Conservation (phyloP, 1,284 basidiomycete genomes). For the Puccinia hordei region DNA sequence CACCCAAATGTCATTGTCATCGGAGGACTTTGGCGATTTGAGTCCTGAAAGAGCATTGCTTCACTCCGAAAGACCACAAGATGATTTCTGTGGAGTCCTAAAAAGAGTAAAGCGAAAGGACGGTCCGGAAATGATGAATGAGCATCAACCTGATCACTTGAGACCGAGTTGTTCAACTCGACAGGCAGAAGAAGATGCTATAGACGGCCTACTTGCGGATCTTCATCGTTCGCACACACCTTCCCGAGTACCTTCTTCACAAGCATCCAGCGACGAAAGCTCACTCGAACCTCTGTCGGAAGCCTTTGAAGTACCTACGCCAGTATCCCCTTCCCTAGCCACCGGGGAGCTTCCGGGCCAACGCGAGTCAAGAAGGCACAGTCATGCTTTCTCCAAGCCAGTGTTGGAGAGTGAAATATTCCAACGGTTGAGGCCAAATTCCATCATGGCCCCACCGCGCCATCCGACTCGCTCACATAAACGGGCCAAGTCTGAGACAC, state of each 20-base stretch:
- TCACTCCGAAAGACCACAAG: conserved; percentile 15
- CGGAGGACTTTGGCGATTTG: conserved; percentile 13
- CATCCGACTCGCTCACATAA: not conserved
- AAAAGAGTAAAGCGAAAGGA: not conserved
- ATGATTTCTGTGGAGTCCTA: conserved; percentile 6
- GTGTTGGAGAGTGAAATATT: not conserved
- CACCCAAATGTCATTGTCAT: conserved; percentile 7
- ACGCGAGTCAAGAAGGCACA: conserved; percentile 8
- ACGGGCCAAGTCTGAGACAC: conserved; percentile 46
- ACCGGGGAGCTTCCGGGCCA: conserved; percentile 14
- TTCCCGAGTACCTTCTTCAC: conserved; percentile 31
- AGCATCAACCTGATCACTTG: not conserved
- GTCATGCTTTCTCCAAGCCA: conserved; percentile 11
- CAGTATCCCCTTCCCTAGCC: conserved; percentile 27
- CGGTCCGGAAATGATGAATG: not conserved
- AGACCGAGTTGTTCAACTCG: conserved; percentile 22
- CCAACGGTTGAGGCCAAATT: conserved; percentile 19
- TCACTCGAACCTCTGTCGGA: conserved; percentile 51
- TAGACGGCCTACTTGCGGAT: conserved; percentile 35
- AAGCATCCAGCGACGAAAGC: conserved; percentile 30
- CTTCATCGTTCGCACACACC: conserved; percentile 18
- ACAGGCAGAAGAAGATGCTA: conserved; percentile 16
- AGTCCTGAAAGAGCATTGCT: conserved; percentile 20
- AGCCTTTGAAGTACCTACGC: conserved; percentile 45
- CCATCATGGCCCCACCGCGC: not conserved